Base-by-base conservation (phyloP, 306 rosid genomes). In the Quercus gilva region DNA sequence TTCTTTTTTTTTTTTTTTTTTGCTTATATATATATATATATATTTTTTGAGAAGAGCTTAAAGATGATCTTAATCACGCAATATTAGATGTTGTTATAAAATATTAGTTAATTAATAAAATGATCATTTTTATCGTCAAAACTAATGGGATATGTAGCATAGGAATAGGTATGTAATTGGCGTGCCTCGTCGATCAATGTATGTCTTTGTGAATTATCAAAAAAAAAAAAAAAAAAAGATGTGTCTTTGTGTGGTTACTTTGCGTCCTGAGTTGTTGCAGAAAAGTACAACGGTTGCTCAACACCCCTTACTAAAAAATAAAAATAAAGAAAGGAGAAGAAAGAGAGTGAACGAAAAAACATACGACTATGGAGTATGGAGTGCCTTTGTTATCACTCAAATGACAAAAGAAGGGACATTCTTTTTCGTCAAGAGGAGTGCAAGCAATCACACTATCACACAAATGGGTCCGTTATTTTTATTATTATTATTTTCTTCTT, bases 281-380 rank as follows among this genome's bases (percentile, higher is more conserved):
- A 57, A 21, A 57, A 55, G 59, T 49, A 12, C 15, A 60, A 59
- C 41, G 21, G 79, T 76, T 31, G 84, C 67, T 84, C 79, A 84
- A 65, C 87, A 6, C 58, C 81, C 57, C 73, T 12, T 45, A 45
- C 0, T 45, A 10, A 2, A 2, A 11, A 37, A 37, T 37, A 1
- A 7, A 10, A 45, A 45, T 11, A 10, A 55, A 18, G 18, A 5
- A 55, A 55, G 58, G 18, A 55, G 6, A 55, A 18, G 59, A 55
- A 55, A 53, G 3, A 15, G n/a, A 0, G 57, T 1, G 57, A 53
- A 53, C 5, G 57, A 4, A 4, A 14, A 53, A 19, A n/a, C 59
- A 55, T 55, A 55, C 21, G 2, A 55, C 2, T 53, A 13, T 53
- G 9, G 23, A 55, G 59, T 3, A 17, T 55, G 19, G 61, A 56